Evolutionary conservation across 2,329 filamentous ascomycete genomes (phyloP), one percentile per base, ranked within the genome.

Genomic region (Fusarium sp.): DNA sequence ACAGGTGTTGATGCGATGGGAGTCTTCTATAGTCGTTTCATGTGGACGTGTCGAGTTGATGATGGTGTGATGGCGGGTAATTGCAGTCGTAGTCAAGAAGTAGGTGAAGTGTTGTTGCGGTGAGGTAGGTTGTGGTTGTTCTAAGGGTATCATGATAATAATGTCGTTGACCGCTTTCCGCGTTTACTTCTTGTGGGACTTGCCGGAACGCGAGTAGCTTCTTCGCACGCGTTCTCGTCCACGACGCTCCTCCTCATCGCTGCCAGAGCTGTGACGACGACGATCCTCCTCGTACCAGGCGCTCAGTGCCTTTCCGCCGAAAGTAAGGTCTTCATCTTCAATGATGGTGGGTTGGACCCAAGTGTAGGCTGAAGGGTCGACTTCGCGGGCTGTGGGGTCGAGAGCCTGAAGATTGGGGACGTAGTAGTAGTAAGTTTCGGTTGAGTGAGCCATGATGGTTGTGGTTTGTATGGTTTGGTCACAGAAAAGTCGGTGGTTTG

Each of bases 261-360:
- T 77, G 76, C 80, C 77, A 57, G 75, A 78, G 78, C 80, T 83
- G 53, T 82, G 75, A 20, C 82, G 79, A 51, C 82, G 78, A 43
- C 85, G 81, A 67, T 87, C 86, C 79, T 89, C 87, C 78, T 89
- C 87, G 76, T 89, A 87, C 86, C 86, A 88, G 18, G 83, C 79
- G 76, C 86, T 86, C 43, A 89, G 77, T 41, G 86, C 82, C 82
- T 89, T 89, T 72, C 87, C 87, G 59, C 86, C 86, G 71, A 89
- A 89, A 76, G 83, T 88, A 40, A 89, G 80, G 68, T 89, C 87
- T 59, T 88, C 86, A 74, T 89, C 87, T 59, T 89, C 86, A 72
- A 89, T 89, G 64, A 86, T 80, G 50, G 85, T 88, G 34, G 85
- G 83, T 56, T 84, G 81, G 67, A 86, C 82, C 86, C 86, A 88